Evolutionary conservation across 2,329 filamentous ascomycete genomes (phyloP).

Genomic region (Phyllosticta citribraziliensis): DNA sequence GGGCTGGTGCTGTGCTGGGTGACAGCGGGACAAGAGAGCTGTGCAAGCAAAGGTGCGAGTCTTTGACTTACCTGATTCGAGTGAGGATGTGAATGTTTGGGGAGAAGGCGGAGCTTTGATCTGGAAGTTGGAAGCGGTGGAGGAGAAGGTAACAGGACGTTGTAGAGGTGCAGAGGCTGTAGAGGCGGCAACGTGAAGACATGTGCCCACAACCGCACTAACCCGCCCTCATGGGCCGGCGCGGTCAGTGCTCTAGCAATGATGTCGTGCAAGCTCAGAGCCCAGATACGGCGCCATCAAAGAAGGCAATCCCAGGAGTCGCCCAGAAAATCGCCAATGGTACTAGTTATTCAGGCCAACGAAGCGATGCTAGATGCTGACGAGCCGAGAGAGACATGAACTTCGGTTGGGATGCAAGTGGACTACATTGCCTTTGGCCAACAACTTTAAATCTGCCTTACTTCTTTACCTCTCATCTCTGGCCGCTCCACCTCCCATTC

Average conservation of each 20-base stretch:
- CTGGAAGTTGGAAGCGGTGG: neutral
- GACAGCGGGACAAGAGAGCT: neutral
- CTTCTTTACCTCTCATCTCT: conserved; percentile 80
- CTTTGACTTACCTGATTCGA: neutral
- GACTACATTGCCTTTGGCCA: neutral
- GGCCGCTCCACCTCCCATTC: conserved; percentile 91
- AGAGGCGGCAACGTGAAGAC: neutral
- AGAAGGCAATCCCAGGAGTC: too few relatives aligned
- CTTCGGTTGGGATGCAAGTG: neutral
- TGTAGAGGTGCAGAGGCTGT: neutral
- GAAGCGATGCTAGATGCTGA: neutral
- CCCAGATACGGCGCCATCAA: neutral
- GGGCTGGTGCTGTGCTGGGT: neutral
- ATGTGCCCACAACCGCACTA: neutral
- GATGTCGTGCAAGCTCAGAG: neutral
- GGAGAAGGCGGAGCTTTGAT: neutral
- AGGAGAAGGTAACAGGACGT: too few relatives aligned
- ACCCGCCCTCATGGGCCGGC: neutral
- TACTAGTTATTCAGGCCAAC: neutral
- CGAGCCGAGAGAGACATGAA: neutral
- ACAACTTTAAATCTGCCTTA: conserved; percentile 62
- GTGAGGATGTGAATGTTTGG: neutral
- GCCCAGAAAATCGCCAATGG: neutral
- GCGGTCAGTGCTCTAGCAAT: neutral
- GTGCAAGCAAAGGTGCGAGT: neutral